Base-by-base conservation (phyloP, 306 rosid genomes). In the Prunus salicina region DNA sequence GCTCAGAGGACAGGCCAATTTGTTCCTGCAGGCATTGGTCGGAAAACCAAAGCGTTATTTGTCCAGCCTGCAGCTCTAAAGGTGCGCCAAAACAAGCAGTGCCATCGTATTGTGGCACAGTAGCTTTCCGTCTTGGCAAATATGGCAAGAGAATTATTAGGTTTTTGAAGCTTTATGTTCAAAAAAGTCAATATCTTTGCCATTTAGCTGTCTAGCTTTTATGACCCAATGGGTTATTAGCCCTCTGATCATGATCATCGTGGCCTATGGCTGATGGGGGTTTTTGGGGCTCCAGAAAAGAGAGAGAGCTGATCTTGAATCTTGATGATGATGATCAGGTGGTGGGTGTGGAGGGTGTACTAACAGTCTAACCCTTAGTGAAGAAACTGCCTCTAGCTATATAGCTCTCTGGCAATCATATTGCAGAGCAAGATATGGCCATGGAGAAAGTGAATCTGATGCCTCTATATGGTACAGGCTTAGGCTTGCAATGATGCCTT, bases 401-500 rank as follows among this genome's bases (percentile, higher is more conserved):
- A 67, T 53, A 18, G 76, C 46, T 64, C 58, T 58, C 34, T 4
- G 28, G 67, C 75, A 86, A 89, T 86, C 87, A 88, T 89, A 77
- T 38, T 38, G 43, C 56, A 70, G 79, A 86, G 83, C 79, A 67
- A 85, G 91, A 88, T 88, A 38, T 84, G 87, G 80, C 74, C 69
- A 56, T 71, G 73, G 76, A 61, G 32, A 71, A 18, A 76, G 50
- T 82, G 87, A 82, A 84, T 86, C 79, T 76, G 83, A 84, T 82
- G 41, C 41, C 41, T 38, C 43, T 38, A 38, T 87, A 80, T 78
- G 75, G 63, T 34, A 77, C 15, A 3, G 43, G 43, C 43, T 38
- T 85, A 87, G 89, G 34, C 74, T 82, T 74, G 84, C 61, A 86
- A 89, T 89, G 83, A 88, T 91, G 74, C 43, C 73, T 34, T 51